Base-by-base conservation (phyloP, 2,329 filamentous ascomycete genomes). In the Emericellopsis cladophorae region DNA sequence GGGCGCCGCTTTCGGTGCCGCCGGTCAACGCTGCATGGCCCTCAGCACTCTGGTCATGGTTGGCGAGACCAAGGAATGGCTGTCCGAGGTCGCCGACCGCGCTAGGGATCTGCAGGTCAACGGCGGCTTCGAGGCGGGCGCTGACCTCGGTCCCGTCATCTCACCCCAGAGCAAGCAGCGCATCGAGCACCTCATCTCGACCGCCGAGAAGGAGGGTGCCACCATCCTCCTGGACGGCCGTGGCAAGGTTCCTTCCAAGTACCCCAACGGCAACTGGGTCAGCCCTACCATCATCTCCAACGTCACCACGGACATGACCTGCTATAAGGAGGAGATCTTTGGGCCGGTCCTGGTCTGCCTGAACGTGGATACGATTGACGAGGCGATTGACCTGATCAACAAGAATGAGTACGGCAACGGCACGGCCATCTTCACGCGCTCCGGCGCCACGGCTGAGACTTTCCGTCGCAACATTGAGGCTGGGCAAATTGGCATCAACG, bases 341-440 rank as follows among this genome's bases (percentile, higher is more conserved):
- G 85, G 85, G 2, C 85, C 85, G 2, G 85, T 92, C 9, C 72
- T 92, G 15, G 83, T 92, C 43, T 88, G 83, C 65, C 67, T 92
- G 46, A 84, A 85, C 53, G 81, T 83, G 15, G 75, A 81, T 34
- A 86, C 82, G 6, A 73, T 90, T 42, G 82, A 89, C 54, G 83
- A 87, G 40, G 85, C 84, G 31, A 80, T 92, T 51, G 75, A 83
- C 26, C 66, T 89, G 48, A 89, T 92, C 68, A 92, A 92, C 66
- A 69, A 66, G 45, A 92, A 92, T 64, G 82, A 88, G 61, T 92
- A 92, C 60, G 85, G 85, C 50, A 92, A 92, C 67, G 85, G 85
- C 49, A 80, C 80, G 10, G 84, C 86, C 52, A 85, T 92, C 67
- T 92, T 92, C 68, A 92, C 85, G 12, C 72, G 75, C 48, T 84